Base-by-base conservation (phyloP, 176 grass and related monocot species). In the Hyparrhenia diplandra region DNA sequence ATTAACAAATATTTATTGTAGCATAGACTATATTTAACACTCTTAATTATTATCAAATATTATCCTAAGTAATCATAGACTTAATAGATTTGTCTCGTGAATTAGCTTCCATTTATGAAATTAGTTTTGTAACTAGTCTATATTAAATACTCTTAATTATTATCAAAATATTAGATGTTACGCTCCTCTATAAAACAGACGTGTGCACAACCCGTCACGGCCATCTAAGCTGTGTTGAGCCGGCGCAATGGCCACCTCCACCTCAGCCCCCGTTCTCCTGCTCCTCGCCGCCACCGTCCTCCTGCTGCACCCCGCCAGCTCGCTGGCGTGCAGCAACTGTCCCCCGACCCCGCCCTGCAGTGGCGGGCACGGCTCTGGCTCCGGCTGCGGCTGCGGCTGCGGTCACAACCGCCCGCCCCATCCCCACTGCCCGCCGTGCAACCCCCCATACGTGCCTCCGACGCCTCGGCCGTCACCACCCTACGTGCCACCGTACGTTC, bases 291-390 rank as follows among this genome's bases (percentile, higher is more conserved):
- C 83, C 31, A 73, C 10, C 59, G 59, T 0, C 59, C 58, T 28
- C 57, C 23, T 92, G 6, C 23, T 92, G 6, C 54, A 79, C 16
- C 73, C 71, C 40, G 40, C 40, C 16, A 25, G 39, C 62, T 74
- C 87, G 10, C 34, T 85, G 61, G 89, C 87, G 13, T 92, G 58
- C 69, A 73, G 14, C 42, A 36, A 66, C 69, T 80, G 76, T 32
- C 77, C 40, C 4, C 73, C 74, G 28, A 35, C 73, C 20, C 24
- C 47, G 6, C 61, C 80, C 25, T 60, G 73, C 40, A 3, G 20
- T 10, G 36, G 68, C n/a, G 64, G 42, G 21, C 60, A 49, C 31
- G 31, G 31, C 31, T 32, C 31, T 2, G 31, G 31, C 31, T 32
- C 2, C 16, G 43, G 31, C 4, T 32, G 31, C 31, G 31, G 31